Percentiles rank a stretch among this genome's conserved stretches.
Evolutionary conservation across 1,284 basidiomycete species (phyloP).

Genomic region (Polyporus tsugae): DNA sequence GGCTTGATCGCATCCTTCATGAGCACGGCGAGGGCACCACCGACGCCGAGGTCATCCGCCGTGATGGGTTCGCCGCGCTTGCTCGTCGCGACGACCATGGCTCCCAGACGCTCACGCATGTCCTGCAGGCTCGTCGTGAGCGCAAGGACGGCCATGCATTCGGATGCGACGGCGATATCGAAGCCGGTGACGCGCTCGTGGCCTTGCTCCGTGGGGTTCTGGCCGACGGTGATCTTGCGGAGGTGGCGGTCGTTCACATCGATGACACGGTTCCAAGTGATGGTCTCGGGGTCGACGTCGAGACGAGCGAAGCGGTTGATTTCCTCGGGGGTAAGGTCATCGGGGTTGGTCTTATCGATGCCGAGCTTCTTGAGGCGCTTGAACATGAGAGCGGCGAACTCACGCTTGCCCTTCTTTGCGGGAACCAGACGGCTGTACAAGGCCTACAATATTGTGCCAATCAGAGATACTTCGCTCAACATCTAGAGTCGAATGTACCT

Average conservation of each 20-base stretch:
- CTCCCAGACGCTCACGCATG: conserved; percentile 91
- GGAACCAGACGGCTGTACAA: conserved; percentile 95
- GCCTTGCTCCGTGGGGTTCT: conserved; percentile 91
- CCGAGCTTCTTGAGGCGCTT: conserved; percentile 95
- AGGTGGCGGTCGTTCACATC: conserved; percentile 98
- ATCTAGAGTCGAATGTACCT: conserved; percentile 51
- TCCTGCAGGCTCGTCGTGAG: conserved; percentile 89
- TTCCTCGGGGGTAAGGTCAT: conserved; percentile 94
- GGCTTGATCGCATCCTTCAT: conserved; percentile 99
- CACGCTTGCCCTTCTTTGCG: conserved; percentile 92
- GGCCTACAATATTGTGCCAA: conserved; percentile 50
- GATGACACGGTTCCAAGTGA: conserved; percentile 98
- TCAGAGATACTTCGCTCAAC: no score
- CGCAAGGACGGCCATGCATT: conserved; percentile 98
- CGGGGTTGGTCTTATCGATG: conserved; percentile 94
- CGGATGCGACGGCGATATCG: conserved; percentile 97
- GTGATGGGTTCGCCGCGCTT: conserved; percentile 93
- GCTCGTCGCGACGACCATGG: conserved; percentile 97
- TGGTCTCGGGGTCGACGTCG: conserved; percentile 90
- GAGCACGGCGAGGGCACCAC: conserved; percentile 95
- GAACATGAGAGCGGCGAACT: conserved; percentile 96
- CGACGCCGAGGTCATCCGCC: conserved; percentile 96
- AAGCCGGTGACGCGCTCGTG: conserved; percentile 91
- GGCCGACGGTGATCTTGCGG: conserved; percentile 93
- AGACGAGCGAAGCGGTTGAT: conserved; percentile 90